Percentiles rank a stretch among this genome's conserved stretches.
Conservation (phyloP, 1,284 basidiomycete genomes). For the Golubevia sp. region DNA sequence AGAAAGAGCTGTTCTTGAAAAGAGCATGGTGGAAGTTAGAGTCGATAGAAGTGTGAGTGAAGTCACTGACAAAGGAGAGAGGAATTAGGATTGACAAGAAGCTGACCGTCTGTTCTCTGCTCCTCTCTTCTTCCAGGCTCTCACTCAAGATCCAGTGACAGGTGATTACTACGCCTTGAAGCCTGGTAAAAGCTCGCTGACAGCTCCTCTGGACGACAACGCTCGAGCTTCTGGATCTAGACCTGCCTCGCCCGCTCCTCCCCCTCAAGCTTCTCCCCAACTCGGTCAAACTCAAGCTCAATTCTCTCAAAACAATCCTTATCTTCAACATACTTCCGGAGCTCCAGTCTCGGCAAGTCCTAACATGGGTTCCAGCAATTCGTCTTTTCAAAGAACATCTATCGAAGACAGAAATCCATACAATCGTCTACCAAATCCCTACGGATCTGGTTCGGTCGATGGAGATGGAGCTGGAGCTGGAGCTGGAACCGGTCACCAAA, state of each 20-base stretch:
- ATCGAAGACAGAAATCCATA: neutral
- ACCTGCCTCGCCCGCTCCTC: conserved; percentile 9
- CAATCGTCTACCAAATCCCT: neutral
- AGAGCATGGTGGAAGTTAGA: conserved; percentile 28
- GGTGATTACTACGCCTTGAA: conserved; percentile 25
- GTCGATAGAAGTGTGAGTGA: conserved; percentile 20
- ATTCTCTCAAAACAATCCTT: neutral
- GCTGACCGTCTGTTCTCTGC: neutral
- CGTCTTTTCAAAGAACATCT: neutral
- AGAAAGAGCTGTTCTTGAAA: conserved; percentile 27
- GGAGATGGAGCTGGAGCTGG: too few species aligned
- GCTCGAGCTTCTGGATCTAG: conserved; percentile 7
- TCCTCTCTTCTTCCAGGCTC: neutral
- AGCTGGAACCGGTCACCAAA: too few species aligned
- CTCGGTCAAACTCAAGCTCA: too few species aligned
- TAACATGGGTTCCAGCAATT: neutral
- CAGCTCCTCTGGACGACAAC: conserved; percentile 1
- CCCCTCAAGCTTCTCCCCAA: neutral
- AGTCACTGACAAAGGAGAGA: too few species aligned
- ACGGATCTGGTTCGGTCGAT: neutral
- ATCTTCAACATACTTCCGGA: neutral
- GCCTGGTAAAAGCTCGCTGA: neutral
- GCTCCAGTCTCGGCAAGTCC: neutral
- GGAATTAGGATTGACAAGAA: too few species aligned
- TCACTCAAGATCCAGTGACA: conserved; percentile 18